A percentile compares a stretch with the other conserved stretches of the same genome.
Conservation (phyloP, 2,329 filamentous ascomycete genomes). For the Stagonosporopsis cucurbitacearum region DNA sequence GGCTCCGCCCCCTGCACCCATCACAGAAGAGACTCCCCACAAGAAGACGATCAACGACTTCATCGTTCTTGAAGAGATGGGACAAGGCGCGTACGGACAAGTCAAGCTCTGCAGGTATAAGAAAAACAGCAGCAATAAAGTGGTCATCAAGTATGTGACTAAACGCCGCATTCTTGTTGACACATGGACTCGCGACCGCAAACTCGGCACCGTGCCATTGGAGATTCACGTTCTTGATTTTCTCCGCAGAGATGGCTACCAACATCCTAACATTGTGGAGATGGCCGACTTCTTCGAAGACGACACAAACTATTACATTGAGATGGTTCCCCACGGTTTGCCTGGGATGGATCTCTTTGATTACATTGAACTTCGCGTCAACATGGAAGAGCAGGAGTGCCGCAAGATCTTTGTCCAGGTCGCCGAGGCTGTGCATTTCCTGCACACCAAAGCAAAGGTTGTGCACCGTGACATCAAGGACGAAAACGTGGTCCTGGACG, state of each 20-base stretch:
- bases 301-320: constrained; percentile 95
- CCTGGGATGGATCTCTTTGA: constrained; percentile 99
- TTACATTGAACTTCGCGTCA: constrained; percentile 94
- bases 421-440: constrained; percentile 83
- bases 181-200: constrained; percentile 94
- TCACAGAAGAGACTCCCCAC: constrained; percentile 30
- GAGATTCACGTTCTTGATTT: constrained; percentile 98
- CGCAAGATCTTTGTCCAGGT: constrained; percentile 96
- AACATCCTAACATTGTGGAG: constrained; percentile 70
- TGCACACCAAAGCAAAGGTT: constrained; percentile 88
- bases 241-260: constrained; percentile 73
- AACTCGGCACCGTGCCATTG: constrained; percentile 90
- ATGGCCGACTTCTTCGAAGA: constrained; percentile 77
- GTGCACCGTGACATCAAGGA: constrained; percentile 99
- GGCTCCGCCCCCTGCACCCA: constrained; percentile 22
- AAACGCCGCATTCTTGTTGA: constrained; percentile 96
- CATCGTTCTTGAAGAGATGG: constrained; percentile 95
- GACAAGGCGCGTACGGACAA: constrained; percentile 95
- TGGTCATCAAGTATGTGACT: constrained; percentile 96
- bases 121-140: constrained; percentile 74
- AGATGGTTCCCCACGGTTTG: constrained; percentile 93
- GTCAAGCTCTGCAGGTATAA: constrained; percentile 94
- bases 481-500: constrained; percentile 95
- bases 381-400: constrained; percentile 95
- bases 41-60: constrained; percentile 94